A percentile compares a stretch with the other conserved stretches of the same genome.
Conservation (phyloP, 2,329 filamentous ascomycete genomes). For the Lasiodiplodia sp. region DNA sequence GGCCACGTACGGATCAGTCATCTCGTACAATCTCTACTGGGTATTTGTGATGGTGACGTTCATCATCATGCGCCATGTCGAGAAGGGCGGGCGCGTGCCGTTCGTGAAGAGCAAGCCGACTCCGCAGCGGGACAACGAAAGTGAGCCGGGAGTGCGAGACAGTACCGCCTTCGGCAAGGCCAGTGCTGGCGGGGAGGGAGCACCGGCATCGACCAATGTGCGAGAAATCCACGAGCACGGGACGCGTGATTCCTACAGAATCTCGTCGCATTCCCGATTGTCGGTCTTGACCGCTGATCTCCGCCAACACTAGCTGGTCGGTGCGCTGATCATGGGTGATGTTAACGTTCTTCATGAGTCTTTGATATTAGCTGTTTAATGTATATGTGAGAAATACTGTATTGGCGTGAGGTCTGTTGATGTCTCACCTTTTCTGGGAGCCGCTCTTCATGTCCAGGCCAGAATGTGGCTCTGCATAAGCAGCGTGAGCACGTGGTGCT, state of each 20-base stretch:
- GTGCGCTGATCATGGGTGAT: background rate
- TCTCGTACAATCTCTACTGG: slow-evolving; percentile 92
- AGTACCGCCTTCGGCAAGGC: background rate
- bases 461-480: background rate
- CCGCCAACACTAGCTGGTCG: slow-evolving; percentile 8
- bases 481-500: background rate
- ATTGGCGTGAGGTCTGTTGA: background rate
- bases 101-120: slow-evolving; percentile 38
- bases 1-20: slow-evolving; percentile 84
- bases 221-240: slow-evolving; percentile 18
- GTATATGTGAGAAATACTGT: background rate
- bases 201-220: slow-evolving; percentile 15
- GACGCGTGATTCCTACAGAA: slow-evolving; percentile 5
- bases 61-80: slow-evolving; percentile 69
- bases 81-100: slow-evolving; percentile 62
- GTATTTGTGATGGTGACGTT: slow-evolving; percentile 72
- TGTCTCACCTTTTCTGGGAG: background rate
- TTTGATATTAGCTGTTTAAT: slow-evolving; percentile 1
- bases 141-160: slow-evolving; percentile 9
- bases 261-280: slow-evolving; percentile 19
- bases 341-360: background rate
- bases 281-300: slow-evolving; percentile 14
- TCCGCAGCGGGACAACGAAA: slow-evolving; percentile 6
- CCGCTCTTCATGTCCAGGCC: background rate
- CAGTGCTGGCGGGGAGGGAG: background rate